phyloP scores from a whole-genome alignment of 495 filamentous ascomycete species.

The Cairneyella variabilis region DNA sequence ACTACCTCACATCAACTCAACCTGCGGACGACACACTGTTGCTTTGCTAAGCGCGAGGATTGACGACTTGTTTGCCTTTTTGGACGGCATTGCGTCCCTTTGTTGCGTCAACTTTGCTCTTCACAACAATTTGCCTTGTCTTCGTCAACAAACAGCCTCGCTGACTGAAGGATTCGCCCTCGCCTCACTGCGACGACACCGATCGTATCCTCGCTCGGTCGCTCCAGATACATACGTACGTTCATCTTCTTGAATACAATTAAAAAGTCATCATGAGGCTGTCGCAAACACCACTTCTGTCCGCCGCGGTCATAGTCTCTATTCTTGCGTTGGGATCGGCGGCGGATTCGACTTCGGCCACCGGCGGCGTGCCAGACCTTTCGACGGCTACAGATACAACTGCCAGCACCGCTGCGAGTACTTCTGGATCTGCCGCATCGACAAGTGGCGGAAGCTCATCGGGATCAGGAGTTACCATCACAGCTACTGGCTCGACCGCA shows the following conservation, averaged over 20 bases:
- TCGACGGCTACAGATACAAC: constrained; percentile 2
- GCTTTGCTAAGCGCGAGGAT: too few relatives aligned
- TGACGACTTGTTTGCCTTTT: too few relatives aligned
- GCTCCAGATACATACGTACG: too few relatives aligned
- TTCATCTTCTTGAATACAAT: too few relatives aligned
- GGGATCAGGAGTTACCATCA: constrained; percentile 23
- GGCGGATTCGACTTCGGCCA: neutral
- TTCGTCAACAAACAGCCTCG: neutral
- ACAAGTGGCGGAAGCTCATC: constrained; percentile 28
- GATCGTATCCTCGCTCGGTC: too few relatives aligned
- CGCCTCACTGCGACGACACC: neutral
- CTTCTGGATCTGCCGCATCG: constrained; percentile 20
- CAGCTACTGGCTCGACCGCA: constrained; percentile 16
- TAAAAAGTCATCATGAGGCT: constrained; percentile 20
- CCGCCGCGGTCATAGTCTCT: constrained; percentile 6
- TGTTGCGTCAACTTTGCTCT: neutral
- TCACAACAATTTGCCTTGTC: too few relatives aligned
- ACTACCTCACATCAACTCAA: neutral
- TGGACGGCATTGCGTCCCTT: too few relatives aligned
- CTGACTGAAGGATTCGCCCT: neutral
- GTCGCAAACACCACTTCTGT: constrained; percentile 6
- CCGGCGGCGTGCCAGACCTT: constrained; percentile 7
- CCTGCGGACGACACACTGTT: too few relatives aligned
- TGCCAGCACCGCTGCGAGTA: neutral
- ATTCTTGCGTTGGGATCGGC: constrained; percentile 3